A percentile compares a stretch with the other conserved stretches of the same genome.
Evolutionary conservation across 805 yeast genomes (phyloP).

Genomic region (Millerozyma miso): DNA sequence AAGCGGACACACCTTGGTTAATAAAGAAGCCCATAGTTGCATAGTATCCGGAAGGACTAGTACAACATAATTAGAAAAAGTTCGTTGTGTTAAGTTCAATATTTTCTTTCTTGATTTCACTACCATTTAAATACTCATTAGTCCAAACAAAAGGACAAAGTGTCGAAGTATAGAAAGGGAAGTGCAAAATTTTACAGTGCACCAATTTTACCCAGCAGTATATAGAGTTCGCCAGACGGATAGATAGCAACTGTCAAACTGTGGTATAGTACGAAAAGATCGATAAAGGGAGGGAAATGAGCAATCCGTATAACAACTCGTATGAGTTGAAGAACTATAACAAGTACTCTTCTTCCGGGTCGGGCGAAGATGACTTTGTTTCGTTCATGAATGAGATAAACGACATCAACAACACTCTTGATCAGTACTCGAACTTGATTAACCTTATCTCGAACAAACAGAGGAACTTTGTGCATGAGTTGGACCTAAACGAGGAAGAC

Average conservation of each 20-base stretch:
- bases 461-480: slow-evolving; percentile 36
- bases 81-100: background rate
- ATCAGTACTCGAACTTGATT: slow-evolving; percentile 37
- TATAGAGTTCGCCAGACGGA: too few relatives aligned
- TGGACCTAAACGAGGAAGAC: slow-evolving; percentile 36
- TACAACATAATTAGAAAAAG: background rate
- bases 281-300: slow-evolving; percentile 20
- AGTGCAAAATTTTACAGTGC: background rate
- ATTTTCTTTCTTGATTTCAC: background rate
- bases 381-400: slow-evolving; percentile 43
- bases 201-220: too few relatives aligned
- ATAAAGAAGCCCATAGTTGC: background rate
- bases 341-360: slow-evolving; percentile 16
- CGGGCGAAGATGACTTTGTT: slow-evolving; percentile 39
- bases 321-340: slow-evolving; percentile 25
- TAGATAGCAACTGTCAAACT: too few relatives aligned
- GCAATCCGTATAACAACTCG: slow-evolving; percentile 30
- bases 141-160: background rate
- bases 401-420: slow-evolving; percentile 40
- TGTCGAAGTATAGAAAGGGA: background rate
- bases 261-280: too few relatives aligned
- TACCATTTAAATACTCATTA: background rate
- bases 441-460: slow-evolving; percentile 38
- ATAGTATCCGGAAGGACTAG: background rate
- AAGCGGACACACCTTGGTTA: background rate